A percentile compares a stretch with the other conserved stretches of the same genome.
These are phyloP conservation scores for Pleurozium schreberi DNA, from an alignment of 225 moss, liverwort and hornwort genomes.

Conservation along the genomic window DNA sequence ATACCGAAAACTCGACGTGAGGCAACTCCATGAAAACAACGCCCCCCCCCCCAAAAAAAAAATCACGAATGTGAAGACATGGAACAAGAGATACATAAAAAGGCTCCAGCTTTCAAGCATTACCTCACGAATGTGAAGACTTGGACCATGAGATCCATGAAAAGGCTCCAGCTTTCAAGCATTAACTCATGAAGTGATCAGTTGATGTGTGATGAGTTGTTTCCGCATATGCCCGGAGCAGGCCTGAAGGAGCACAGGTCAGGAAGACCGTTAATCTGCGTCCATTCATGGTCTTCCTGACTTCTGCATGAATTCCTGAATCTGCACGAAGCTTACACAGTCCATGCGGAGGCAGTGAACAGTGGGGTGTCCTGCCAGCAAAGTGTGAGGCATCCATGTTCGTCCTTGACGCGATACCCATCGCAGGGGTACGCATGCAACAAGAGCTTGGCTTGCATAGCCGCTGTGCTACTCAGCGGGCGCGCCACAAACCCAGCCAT, in stretches of 20 bases:
- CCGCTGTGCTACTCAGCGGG: constrained; percentile 40
- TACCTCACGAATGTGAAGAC: neutral
- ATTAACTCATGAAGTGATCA: neutral
- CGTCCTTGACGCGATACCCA: constrained; percentile 57
- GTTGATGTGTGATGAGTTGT: neutral
- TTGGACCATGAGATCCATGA: neutral
- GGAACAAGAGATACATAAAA: neutral
- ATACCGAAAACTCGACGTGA: neutral
- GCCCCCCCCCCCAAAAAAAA: neutral
- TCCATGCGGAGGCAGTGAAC: constrained; percentile 67
- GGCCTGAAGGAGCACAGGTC: neutral
- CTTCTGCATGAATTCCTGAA: neutral
- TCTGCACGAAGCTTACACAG: neutral
- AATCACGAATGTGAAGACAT: neutral
- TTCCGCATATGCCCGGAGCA: neutral
- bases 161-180: neutral
- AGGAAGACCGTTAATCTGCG: neutral
- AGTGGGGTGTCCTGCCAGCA: constrained; percentile 83
- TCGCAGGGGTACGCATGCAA: constrained; percentile 47
- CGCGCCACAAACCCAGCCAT: constrained; percentile 43
- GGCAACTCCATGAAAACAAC: neutral
- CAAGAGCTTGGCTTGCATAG: constrained; percentile 56
- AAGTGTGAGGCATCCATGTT: constrained; percentile 62
- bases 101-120: neutral
- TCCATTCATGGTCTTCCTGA: neutral